These are phyloP conservation scores for Pleurostoma richardsiae DNA, from an alignment of 2,329 filamentous ascomycete genomes.

Conservation along the genomic window DNA sequence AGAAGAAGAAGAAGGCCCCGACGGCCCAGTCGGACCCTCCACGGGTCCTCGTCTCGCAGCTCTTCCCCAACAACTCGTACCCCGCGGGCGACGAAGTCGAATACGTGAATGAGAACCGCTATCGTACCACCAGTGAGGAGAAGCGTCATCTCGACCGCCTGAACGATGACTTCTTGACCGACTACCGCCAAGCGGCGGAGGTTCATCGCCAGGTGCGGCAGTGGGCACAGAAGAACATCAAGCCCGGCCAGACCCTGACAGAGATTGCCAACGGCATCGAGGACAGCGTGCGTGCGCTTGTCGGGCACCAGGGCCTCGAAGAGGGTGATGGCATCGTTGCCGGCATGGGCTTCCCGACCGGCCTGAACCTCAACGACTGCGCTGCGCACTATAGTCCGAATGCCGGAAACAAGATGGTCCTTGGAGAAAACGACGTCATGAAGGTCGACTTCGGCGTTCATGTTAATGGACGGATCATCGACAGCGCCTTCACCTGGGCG, in stretches of 20 bases:
- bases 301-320: constrained; percentile 68
- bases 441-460: constrained; percentile 82
- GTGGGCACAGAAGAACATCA: constrained; percentile 74
- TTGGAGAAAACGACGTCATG: constrained; percentile 71
- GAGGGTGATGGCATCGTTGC: constrained; percentile 72
- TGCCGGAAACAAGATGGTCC: constrained; percentile 71
- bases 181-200: constrained; percentile 76
- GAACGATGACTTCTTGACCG: constrained; percentile 70
- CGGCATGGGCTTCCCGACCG: constrained; percentile 80
- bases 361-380: constrained; percentile 76
- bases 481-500: constrained; percentile 74
- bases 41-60: constrained; percentile 64
- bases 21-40: constrained; percentile 75
- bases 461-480: constrained; percentile 73
- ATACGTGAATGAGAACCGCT: constrained; percentile 72
- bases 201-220: constrained; percentile 77
- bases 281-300: constrained; percentile 68
- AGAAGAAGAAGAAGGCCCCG: constrained; percentile 61
- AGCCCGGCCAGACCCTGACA: constrained; percentile 70
- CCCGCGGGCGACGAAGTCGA: constrained; percentile 75
- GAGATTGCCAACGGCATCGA: constrained; percentile 81
- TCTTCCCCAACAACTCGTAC: constrained; percentile 69
- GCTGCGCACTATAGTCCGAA: constrained; percentile 83
- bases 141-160: constrained; percentile 78
- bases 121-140: constrained; percentile 78